Base-by-base conservation (phyloP, 768 basidiomycete species). In the Tricholoma hemisulphureum region DNA sequence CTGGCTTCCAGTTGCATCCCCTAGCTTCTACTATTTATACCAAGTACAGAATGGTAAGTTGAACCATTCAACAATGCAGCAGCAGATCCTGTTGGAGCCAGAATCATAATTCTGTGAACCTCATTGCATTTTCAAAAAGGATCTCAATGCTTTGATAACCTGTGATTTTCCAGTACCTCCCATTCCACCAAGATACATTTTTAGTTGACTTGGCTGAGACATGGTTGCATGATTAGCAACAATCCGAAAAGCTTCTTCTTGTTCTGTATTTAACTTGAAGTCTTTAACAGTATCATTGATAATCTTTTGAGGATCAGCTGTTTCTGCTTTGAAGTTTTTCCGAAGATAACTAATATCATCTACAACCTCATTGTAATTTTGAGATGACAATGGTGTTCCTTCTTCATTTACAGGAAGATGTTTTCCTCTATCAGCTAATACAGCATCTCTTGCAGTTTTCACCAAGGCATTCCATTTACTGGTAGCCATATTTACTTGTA, bases 121-220 rank as follows among this genome's bases (percentile, higher is more conserved):
- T 72, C 60, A 9, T 63, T 53, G 37, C 57, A 8, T 45, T 13
- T 6, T 3, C 18, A 50, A 7, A 71, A 50, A 0, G 70, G 65
- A 8, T 53, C 62, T 58, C 10, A 72, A 2, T 4, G 70, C 58
- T 26, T 66, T 58, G 11, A 75, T 55, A 0, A 75, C 70, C 24
- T 61, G 61, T 0, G 63, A 59, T 53, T 71, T 73, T 0, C 71
- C 69, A 4, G 70, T 68, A 0, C 70, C 69, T 1, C 62, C 70
- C 52, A 67, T 66, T 1, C 71, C 71, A 10, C 65, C 68, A 0
- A 71, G 46, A 54, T 67, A 69, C 65, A 72, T 68, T 4, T 57
- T 61, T 0, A 72, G 48, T 13, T 50, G 62, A 6, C 53, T 24
- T 0, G 31, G 18, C 14, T 55, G 13, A 6, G 11, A 8, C 13